Evolutionary conservation across 163 green algal genomes (phyloP).

Genomic region (Chlamydomonas reinhardtii): DNA sequence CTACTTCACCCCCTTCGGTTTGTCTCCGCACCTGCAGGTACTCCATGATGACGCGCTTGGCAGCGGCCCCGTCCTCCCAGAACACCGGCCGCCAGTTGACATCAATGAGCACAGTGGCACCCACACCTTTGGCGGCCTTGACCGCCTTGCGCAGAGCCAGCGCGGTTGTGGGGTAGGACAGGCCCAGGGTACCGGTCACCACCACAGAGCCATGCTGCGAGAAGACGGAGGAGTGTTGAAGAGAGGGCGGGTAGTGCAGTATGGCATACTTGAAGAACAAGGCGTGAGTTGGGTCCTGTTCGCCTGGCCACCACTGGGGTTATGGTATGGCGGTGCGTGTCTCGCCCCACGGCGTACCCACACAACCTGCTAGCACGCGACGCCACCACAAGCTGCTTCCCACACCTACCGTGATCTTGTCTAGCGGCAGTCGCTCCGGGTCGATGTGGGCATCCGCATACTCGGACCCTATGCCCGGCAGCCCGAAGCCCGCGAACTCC

Average conservation of each 20-base stretch:
- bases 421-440: constrained; percentile 71
- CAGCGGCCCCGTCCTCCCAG: constrained; percentile 68
- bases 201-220: constrained; percentile 70
- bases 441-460: constrained; percentile 90
- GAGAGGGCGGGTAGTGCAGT: no score
- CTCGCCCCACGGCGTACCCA: no score
- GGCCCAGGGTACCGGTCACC: constrained; percentile 89
- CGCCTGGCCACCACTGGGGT: no score
- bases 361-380: no score
- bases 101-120: constrained; percentile 83
- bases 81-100: constrained; percentile 96
- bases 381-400: no score
- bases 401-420: constrained; percentile 71
- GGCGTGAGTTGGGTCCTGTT: no score
- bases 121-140: constrained; percentile 57
- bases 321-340: no score
- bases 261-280: no score
- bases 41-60: constrained; percentile 47
- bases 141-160: constrained; percentile 75
- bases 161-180: constrained; percentile 78
- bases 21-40: constrained; percentile 45
- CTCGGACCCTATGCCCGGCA: constrained; percentile 49
- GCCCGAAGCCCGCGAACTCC: constrained; percentile 87
- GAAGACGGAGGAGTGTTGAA: neutral
- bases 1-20: no score